These are phyloP conservation scores for Jimgerdemannia lactiflua DNA, from an alignment of 192 early-diverging fungal genomes.

Conservation along the genomic window DNA sequence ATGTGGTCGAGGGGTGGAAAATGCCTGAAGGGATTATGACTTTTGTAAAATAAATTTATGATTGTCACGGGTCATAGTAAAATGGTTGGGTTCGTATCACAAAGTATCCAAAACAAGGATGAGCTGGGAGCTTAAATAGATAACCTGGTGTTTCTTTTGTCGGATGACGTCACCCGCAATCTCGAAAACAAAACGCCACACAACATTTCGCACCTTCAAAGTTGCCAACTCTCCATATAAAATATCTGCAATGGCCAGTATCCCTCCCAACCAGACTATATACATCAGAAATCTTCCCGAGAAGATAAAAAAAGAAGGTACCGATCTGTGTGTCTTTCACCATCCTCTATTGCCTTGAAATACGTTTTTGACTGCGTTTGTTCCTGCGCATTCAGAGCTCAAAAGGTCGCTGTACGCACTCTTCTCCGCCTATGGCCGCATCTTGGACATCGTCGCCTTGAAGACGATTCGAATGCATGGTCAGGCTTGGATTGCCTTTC, in stretches of 20 bases:
- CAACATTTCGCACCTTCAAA: no score
- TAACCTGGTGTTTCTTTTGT: no score
- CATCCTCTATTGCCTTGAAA: neutral
- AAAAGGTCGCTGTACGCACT: slow-evolving; percentile 71
- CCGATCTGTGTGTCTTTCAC: neutral
- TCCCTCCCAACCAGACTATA: slow-evolving; percentile 76
- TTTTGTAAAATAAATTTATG: no score
- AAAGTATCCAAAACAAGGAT: no score
- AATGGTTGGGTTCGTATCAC: no score
- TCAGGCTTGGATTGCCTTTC: slow-evolving; percentile 93
- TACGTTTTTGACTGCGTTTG: neutral
- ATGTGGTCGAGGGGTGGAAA: no score
- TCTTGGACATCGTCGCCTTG: slow-evolving; percentile 84
- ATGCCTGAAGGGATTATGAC: no score
- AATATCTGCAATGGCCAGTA: neutral
- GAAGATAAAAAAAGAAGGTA: slow-evolving; percentile 72
- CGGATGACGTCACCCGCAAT: no score
- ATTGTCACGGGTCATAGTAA: no score
- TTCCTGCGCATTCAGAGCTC: slow-evolving; percentile 46
- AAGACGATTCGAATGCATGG: slow-evolving; percentile 84
- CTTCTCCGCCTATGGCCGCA: slow-evolving; percentile 83
- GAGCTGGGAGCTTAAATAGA: no score
- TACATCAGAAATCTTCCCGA: slow-evolving; percentile 78
- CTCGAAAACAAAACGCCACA: no score
- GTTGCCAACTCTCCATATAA: no score